These are phyloP conservation scores for Pythium sukuiense DNA, from an alignment of 352 stramenopile genomes.

Conservation along the genomic window DNA sequence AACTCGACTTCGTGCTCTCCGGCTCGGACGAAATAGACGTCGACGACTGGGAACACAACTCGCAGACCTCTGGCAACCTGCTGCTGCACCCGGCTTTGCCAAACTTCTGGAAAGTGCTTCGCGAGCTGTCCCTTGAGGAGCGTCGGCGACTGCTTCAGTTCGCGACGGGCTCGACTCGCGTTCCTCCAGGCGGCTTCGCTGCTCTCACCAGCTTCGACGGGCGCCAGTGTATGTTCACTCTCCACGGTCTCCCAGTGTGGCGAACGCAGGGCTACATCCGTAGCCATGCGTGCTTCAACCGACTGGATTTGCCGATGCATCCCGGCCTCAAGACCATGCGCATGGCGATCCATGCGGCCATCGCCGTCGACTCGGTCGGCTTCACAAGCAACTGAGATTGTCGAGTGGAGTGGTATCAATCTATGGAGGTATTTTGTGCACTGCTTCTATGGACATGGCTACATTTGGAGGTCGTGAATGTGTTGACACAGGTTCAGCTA, in stretches of 20 bases:
- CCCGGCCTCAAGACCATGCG: constrained; percentile 21
- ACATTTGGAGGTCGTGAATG: neutral
- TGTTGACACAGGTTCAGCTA: neutral
- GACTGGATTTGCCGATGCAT: constrained; percentile 27
- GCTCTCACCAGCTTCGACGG: constrained; percentile 31
- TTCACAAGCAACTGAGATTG: constrained; percentile 10
- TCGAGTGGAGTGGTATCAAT: neutral
- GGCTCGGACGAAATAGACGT: constrained; percentile 89
- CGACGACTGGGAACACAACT: constrained; percentile 87
- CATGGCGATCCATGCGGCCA: constrained; percentile 1
- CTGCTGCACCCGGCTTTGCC: neutral
- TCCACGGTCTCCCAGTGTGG: constrained; percentile 9
- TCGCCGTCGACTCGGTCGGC: constrained; percentile 14
- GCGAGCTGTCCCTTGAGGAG: constrained; percentile 32
- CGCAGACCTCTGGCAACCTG: constrained; percentile 22
- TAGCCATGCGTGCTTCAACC: constrained; percentile 35
- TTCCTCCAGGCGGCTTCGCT: constrained; percentile 29
- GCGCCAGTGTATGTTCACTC: constrained; percentile 28
- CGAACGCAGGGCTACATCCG: constrained; percentile 26
- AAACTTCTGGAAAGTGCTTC: constrained; percentile 45
- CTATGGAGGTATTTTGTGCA: neutral
- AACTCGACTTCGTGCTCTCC: constrained; percentile 91
- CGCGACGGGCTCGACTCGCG: constrained; percentile 35
- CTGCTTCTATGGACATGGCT: neutral
- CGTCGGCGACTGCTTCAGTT: constrained; percentile 36